Base-by-base conservation (phyloP, 2,329 filamentous ascomycete species). In the Colletotrichum sp. region DNA sequence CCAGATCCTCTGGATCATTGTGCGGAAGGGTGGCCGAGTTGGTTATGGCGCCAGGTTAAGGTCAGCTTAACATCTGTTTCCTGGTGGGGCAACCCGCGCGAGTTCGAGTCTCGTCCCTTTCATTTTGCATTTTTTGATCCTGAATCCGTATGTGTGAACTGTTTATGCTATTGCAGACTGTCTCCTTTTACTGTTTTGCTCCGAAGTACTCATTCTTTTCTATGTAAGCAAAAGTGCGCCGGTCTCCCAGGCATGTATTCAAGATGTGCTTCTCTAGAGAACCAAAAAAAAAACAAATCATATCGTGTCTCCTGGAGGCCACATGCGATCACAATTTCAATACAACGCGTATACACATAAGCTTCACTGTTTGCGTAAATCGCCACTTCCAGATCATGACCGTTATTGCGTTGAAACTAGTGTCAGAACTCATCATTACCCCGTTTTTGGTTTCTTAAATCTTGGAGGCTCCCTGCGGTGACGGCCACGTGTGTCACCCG, bases 41-140 rank as follows among this genome's bases (percentile, higher is more conserved):
- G 74, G 74, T 76, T 76, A 76, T 76, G 74, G 74, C 74, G 74
- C 70, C 74, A 76, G 74, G 74, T 76, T 76, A 76, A 76, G 74
- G 74, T 69, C 65, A 76, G 64, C 74, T 76, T 76, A 76, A 76
- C 65, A 74, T 76, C 74, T 76, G 65, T 76, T 74, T 76, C 74
- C 74, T 76, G 74, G 74, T 76, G 74, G 74, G 73, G 74, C 71
- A 76, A 76, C 74, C 74, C 74, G 74, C 74, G 74, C 74, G 74
- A 76, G 74, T 76, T 76, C 74, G 74, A 76, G 74, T 76, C 74
- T 76, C 74, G 74, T 76, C 74, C 74, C 74, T 76, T 65, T 76
- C 74, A 76, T 69, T 76, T 76, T 49, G 26, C 26, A 26, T 26
- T 26, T 26, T 26, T 26, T 26, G 26, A 26, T 26, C 26, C 26